Evolutionary conservation across 345 rosid species (phyloP), one percentile per base, ranked within the genome.

Genomic region (Carallia brachiata): DNA sequence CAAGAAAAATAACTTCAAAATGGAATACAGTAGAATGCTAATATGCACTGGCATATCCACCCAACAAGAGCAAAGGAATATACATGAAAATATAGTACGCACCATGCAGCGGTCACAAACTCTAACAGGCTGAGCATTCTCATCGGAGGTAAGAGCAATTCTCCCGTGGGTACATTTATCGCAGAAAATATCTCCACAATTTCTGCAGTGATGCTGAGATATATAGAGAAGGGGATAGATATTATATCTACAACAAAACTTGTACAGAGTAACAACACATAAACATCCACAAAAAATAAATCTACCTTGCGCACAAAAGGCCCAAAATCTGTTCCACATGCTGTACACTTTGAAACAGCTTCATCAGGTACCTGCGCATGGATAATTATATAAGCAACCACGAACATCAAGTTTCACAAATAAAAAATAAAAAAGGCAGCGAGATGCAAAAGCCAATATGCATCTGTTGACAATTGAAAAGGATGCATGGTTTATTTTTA

Each of bases 41-140:
- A 10, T 12, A 15, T 44, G 16, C 50, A 44, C 12, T 44, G 50
- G 50, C 50, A 44, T 44, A 44, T 44, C 4, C 13, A 15, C 17
- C 50, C 17, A 44, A 7, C 13, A 30, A 63, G 56, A 31, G 18
- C 23, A 28, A 18, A 70, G 23, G 63, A 53, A 28, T 15, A 64
- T n/a, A 62, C 65, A 68, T 75, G 39, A 19, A 58, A 67, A n/a
- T 39, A 55, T 17, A 50, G 54, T 47, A 60, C 76, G 9, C 84
- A 96, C 98, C 97, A 92, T 69, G 80, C 97, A 96, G 59, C 97
- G 85, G 75, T 96, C 97, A 65, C 99, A 96, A 71, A 96, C 98
- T 79, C 99, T 83, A 79, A 96, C 99, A 44, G 85, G 92, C 77
- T 87, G 96, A 64, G 97, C 93, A 84, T 87, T 89, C 71, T 90